A percentile compares a stretch with the other conserved stretches of the same genome.
Conservation (phyloP, 805 yeast species). For the Kazachstania martiniae region DNA sequence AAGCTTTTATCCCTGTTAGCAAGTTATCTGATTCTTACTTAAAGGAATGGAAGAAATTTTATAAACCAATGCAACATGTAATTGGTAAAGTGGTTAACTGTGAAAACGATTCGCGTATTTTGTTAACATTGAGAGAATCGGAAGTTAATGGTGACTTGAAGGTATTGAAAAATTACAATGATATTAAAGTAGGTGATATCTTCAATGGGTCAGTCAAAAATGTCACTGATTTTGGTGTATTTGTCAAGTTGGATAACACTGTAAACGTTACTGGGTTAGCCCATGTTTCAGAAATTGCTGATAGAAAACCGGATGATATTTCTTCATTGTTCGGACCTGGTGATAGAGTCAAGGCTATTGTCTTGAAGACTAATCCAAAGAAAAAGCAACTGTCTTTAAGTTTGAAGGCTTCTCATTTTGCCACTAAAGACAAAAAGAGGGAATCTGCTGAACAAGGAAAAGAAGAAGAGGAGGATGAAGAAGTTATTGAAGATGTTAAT, state of each 20-base stretch:
- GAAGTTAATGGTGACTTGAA: constrained; percentile 64
- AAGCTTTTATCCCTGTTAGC: constrained; percentile 70
- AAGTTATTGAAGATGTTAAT: constrained; percentile 20
- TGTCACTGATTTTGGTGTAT: constrained; percentile 84
- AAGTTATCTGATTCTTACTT: constrained; percentile 74
- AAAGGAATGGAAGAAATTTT: constrained; percentile 81
- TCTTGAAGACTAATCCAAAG: constrained; percentile 47
- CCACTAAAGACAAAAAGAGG: constrained; percentile 23
- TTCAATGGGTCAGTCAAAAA: constrained; percentile 69
- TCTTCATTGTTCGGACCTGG: constrained; percentile 71
- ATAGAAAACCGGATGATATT: constrained; percentile 46
- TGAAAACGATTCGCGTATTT: constrained; percentile 50
- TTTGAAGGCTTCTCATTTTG: constrained; percentile 87
- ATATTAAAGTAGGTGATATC: constrained; percentile 57
- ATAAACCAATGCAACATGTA: constrained; percentile 60
- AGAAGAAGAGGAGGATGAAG: constrained; percentile 20
- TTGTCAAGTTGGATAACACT: constrained; percentile 69
- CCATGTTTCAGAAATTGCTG: constrained; percentile 77
- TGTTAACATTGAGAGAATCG: constrained; percentile 71
- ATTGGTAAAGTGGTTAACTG: constrained; percentile 60
- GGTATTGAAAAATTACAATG: constrained; percentile 50
- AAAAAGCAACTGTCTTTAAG: constrained; percentile 80
- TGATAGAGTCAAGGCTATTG: constrained; percentile 79
- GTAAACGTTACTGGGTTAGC: constrained; percentile 74
- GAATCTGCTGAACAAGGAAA: constrained; percentile 13